Percentiles rank a stretch among this genome's conserved stretches.
Evolutionary conservation across 1,139 yeast genomes (phyloP).

Genomic region (Scheffersomyces insectosa): DNA sequence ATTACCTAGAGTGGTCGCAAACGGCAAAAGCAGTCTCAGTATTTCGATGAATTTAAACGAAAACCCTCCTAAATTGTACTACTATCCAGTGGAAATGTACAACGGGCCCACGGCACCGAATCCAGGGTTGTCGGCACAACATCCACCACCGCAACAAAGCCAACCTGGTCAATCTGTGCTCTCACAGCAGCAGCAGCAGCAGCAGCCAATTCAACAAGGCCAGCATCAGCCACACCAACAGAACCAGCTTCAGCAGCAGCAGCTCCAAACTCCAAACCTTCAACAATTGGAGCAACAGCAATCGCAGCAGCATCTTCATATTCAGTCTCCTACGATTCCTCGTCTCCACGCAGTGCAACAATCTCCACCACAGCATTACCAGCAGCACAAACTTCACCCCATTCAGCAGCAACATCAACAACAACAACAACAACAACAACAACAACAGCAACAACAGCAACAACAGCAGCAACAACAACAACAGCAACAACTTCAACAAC

Average conservation of each 20-base stretch:
- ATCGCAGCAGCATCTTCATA: not conserved
- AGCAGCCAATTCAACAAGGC: constrained; percentile 4
- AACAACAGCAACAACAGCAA: constrained; percentile 3
- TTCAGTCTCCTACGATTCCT: no score
- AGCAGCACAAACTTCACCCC: constrained; percentile 3
- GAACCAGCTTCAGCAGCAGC: constrained; percentile 1
- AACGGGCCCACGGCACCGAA: constrained; percentile 1
- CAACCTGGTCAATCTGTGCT: constrained; percentile 1
- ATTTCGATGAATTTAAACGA: not conserved
- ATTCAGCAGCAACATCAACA: constrained; percentile 8
- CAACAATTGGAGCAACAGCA: not conserved
- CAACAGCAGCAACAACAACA: constrained; percentile 5
- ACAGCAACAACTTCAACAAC: constrained; percentile 10
- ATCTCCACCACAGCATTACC: not conserved
- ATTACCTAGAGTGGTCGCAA: no score
- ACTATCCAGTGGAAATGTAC: not conserved
- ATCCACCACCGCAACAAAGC: constrained; percentile 4
- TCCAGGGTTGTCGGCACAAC: constrained; percentile 7
- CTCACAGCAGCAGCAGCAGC: constrained; percentile 1
- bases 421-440: constrained; percentile 10
- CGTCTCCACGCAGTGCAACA: no score
- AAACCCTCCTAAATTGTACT: constrained; percentile 1
- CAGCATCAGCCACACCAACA: constrained; percentile 1
- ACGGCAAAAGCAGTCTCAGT: no score
- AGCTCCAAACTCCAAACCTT: not conserved